These are phyloP conservation scores for Neofusicoccum umdonicola DNA, from an alignment of 2,329 filamentous ascomycete species.

Conservation along the genomic window DNA sequence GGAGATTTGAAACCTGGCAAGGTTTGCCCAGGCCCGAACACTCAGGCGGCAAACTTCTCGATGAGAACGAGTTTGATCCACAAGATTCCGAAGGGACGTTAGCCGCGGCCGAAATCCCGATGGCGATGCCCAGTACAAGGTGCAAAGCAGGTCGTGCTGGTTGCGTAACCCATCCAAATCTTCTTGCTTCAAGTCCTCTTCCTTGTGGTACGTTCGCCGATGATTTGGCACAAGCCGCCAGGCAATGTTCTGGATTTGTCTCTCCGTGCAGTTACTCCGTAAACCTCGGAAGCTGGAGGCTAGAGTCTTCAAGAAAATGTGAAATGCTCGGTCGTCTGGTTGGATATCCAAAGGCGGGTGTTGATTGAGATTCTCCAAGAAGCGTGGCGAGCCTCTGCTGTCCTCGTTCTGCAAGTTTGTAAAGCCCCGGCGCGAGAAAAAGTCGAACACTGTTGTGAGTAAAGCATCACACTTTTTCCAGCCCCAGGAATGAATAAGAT, in stretches of 20 bases:
- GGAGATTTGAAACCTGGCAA: constrained; percentile 57
- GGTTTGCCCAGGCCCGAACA: constrained; percentile 57
- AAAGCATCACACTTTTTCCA: constrained; percentile 57
- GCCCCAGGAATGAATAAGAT: constrained; percentile 54
- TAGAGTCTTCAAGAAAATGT: constrained; percentile 59
- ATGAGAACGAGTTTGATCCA: constrained; percentile 58
- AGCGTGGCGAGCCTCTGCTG: constrained; percentile 50
- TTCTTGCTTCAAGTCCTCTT: constrained; percentile 50
- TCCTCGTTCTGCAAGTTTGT: constrained; percentile 53
- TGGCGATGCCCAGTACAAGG: constrained; percentile 58
- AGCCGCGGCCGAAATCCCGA: constrained; percentile 52
- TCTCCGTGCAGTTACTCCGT: constrained; percentile 47
- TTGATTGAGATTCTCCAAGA: constrained; percentile 51
- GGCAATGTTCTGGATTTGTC: constrained; percentile 55
- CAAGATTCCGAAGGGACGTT: constrained; percentile 52
- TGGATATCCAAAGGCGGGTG: constrained; percentile 45
- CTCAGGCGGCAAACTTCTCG: constrained; percentile 59
- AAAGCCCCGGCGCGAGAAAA: constrained; percentile 56
- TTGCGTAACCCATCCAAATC: constrained; percentile 60
- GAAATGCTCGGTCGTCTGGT: constrained; percentile 54
- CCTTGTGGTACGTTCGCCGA: constrained; percentile 59
- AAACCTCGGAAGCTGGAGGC: constrained; percentile 51
- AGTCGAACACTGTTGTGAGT: constrained; percentile 57
- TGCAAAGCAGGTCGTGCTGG: constrained; percentile 60
- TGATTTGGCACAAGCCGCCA: constrained; percentile 61